Conservation (phyloP, 2,329 filamentous ascomycete genomes). For the Escovopsis sp. region DNA sequence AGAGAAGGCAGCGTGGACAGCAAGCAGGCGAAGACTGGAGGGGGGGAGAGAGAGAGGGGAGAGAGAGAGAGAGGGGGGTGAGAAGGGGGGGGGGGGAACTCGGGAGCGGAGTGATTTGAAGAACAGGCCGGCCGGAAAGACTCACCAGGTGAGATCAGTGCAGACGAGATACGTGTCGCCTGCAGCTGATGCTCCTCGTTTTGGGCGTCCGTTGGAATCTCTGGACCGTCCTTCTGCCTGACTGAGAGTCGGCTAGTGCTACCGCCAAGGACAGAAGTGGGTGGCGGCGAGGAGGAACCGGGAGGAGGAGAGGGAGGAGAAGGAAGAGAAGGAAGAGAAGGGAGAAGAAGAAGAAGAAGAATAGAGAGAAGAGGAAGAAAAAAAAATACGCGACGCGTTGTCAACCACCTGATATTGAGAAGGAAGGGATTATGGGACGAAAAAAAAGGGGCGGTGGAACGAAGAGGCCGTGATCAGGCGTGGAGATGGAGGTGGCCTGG, state of each 20-base stretch:
- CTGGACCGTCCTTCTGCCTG: slow-evolving; percentile 10
- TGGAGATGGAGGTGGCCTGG: neutral
- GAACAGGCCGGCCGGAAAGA: slow-evolving; percentile 3
- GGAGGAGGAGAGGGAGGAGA: slow-evolving; percentile 6
- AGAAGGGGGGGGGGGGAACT: too few relatives aligned
- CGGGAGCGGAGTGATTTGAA: too few relatives aligned
- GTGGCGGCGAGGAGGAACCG: slow-evolving; percentile 3
- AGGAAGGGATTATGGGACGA: slow-evolving; percentile 1
- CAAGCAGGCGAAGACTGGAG: too few relatives aligned
- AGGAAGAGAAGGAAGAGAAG: slow-evolving; percentile 15
- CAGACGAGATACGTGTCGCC: slow-evolving; percentile 44
- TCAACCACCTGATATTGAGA: slow-evolving; percentile 10
- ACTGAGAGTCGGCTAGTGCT: slow-evolving; percentile 9
- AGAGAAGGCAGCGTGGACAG: too few relatives aligned
- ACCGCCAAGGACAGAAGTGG: slow-evolving; percentile 6
- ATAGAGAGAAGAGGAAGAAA: slow-evolving; percentile 6
- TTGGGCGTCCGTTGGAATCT: slow-evolving; percentile 4
- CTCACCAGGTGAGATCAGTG: slow-evolving; percentile 44
- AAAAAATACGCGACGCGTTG: slow-evolving; percentile 19
- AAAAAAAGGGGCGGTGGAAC: slow-evolving; percentile 9
- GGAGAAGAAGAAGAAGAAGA: slow-evolving; percentile 3
- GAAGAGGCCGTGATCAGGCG: neutral
- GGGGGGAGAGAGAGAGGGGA: too few relatives aligned
- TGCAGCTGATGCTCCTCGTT: slow-evolving; percentile 38
- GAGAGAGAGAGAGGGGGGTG: too few relatives aligned